A percentile compares a stretch with the other conserved stretches of the same genome.
phyloP scores from a whole-genome alignment of 2,329 filamentous ascomycete species.

The Trichoderma arundinaceum region DNA sequence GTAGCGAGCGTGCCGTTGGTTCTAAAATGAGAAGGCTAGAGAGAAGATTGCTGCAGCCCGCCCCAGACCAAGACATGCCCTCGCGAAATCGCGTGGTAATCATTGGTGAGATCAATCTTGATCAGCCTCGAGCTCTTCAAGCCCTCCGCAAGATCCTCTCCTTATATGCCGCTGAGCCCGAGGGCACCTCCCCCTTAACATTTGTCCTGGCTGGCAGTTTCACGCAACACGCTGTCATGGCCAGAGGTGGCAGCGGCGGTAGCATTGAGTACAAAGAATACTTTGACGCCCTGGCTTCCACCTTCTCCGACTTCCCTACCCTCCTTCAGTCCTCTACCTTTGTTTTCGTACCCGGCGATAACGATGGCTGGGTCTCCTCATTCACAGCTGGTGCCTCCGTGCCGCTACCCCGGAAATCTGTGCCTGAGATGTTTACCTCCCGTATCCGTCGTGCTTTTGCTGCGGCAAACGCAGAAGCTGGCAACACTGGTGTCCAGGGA shows the following conservation, averaged over 20 bases:
- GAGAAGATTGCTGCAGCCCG: slow-evolving; percentile 63
- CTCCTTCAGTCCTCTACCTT: slow-evolving; percentile 83
- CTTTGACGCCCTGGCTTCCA: slow-evolving; percentile 84
- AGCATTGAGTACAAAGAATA: slow-evolving; percentile 97
- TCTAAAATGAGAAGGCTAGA: slow-evolving; percentile 83
- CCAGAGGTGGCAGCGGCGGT: slow-evolving; percentile 72
- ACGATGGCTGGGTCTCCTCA: slow-evolving; percentile 93
- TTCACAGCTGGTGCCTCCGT: slow-evolving; percentile 78
- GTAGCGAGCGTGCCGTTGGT: slow-evolving; percentile 84
- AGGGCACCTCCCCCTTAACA: slow-evolving; percentile 71
- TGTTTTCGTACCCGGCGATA: slow-evolving; percentile 92
- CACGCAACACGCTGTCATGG: slow-evolving; percentile 67
- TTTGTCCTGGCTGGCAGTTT: slow-evolving; percentile 92
- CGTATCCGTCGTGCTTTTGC: slow-evolving; percentile 82
- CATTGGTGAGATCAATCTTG: slow-evolving; percentile 84
- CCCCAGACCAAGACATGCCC: slow-evolving; percentile 44
- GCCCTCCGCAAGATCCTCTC: slow-evolving; percentile 80
- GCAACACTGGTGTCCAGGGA: slow-evolving; percentile 49
- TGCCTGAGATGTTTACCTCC: slow-evolving; percentile 91
- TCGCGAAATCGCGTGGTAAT: slow-evolving; percentile 68
- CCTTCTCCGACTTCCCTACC: slow-evolving; percentile 81
- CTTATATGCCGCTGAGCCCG: slow-evolving; percentile 70
- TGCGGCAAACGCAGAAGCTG: slow-evolving; percentile 73
- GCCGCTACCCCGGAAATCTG: slow-evolving; percentile 69
- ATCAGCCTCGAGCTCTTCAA: slow-evolving; percentile 79